Evolutionary conservation across 2,329 filamentous ascomycete genomes (phyloP).

Genomic region (Metarhizium humberi): DNA sequence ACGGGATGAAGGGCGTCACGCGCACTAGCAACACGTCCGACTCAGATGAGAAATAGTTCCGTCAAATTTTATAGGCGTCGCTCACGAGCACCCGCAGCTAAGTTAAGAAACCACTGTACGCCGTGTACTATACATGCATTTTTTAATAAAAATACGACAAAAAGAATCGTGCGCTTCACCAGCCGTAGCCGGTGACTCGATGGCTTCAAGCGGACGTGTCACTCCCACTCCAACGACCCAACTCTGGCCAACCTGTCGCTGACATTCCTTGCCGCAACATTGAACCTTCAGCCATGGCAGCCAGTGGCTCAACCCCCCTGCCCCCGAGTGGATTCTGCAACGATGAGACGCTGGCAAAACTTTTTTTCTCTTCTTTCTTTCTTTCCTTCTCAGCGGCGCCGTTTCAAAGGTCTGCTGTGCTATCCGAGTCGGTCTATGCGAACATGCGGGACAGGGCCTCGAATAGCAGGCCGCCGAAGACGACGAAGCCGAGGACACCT

Average conservation of each 20-base stretch:
- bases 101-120: neutral
- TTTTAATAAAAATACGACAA: neutral
- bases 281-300: too few species aligned
- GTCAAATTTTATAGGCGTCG: neutral
- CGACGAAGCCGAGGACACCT: conserved; percentile 50
- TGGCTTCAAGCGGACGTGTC: neutral
- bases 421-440: conserved; percentile 12
- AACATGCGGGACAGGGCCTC: conserved; percentile 48
- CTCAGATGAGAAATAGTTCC: neutral
- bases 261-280: too few species aligned
- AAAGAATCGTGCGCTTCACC: neutral
- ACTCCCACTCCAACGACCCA: neutral
- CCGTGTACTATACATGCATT: neutral
- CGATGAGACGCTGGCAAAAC: too few species aligned
- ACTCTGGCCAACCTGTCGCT: too few species aligned
- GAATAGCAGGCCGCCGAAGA: conserved; percentile 52
- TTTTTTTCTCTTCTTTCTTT: neutral
- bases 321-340: too few species aligned
- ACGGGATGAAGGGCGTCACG: too few species aligned
- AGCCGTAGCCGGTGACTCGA: neutral
- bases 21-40: too few species aligned
- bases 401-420: too few species aligned
- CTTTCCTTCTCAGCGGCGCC: too few species aligned
- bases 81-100: neutral
- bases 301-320: too few species aligned